Base-by-base conservation (phyloP, 495 filamentous ascomycete species). In the Penicillium macrosclerotiorum region DNA sequence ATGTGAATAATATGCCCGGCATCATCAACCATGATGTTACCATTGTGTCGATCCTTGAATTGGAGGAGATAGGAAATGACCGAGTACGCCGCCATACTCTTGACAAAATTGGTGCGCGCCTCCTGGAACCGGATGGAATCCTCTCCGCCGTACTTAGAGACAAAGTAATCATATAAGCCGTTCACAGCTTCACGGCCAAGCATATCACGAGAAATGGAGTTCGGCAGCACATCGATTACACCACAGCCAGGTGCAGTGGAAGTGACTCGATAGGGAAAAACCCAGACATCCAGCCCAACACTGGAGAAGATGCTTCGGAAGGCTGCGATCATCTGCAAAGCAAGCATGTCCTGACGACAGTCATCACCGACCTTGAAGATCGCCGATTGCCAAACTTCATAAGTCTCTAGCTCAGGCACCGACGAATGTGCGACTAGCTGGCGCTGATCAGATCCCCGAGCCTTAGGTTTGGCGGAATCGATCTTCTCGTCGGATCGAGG, bases 321-420 rank as follows among this genome's bases (percentile, higher is more conserved):
- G 5, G 89, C 88, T 3, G 94, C 85, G 60, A 99, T 95, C 86
- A 99, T 92, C 65, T 99, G 94, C 40, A 99, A 73, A 9, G 93
- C 94, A 37, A 99, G 72, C 55, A 99, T 87, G 59, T 99, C 94
- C 67, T 99, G 94, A 31, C 94, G 85, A 61, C 94, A 97, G 62
- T 99, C 94, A 60, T 99, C 94, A 14, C 94, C 94, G 43, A 99
- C 94, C 65, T 99, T 99, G 81, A 99, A 99, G 62, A 99, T 99
- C 12, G 94, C 94, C 2, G 91, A 95, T 66, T 97, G 93, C 94
- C 93, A 96, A 11, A 95, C 85, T 65, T 97, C 94, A 42, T 90
- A 83, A 0, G 86, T 86, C 45, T 78, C 66, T 38, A 57, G 54
- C 13, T 65, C 59, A 19, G 53, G 31, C 12, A 69, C 58, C 1